Conservation (phyloP, 441 rosid species). For the Breynia disticha region DNA sequence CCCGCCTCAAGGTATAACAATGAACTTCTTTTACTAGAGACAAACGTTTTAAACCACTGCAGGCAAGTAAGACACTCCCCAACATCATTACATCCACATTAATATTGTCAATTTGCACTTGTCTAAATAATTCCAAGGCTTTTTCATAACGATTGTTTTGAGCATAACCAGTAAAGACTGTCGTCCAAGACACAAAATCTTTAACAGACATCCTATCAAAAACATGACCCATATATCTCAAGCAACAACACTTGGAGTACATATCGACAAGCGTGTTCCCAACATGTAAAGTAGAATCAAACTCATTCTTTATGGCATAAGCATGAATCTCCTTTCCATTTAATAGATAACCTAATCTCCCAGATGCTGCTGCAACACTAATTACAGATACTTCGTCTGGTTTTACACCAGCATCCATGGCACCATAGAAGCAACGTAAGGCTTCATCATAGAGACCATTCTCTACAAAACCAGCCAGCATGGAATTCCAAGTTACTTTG, state of each 20-base stretch:
- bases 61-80: constrained; percentile 61
- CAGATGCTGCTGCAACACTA: constrained; percentile 47
- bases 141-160: constrained; percentile 40
- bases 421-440: constrained; percentile 31
- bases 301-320: constrained; percentile 49
- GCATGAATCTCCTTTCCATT: constrained; percentile 82
- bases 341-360: constrained; percentile 48
- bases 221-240: constrained; percentile 40
- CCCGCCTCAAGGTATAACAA: constrained; percentile 46
- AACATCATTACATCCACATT: constrained; percentile 57
- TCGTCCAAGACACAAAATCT: constrained; percentile 80
- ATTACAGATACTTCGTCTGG: constrained; percentile 51
- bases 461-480: constrained; percentile 61
- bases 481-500: constrained; percentile 57
- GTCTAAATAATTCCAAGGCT: constrained; percentile 42
- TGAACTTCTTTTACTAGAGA: constrained; percentile 55
- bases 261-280: constrained; percentile 71
- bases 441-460: constrained; percentile 51
- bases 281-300: constrained; percentile 44
- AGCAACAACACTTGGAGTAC: constrained; percentile 59
- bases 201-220: constrained; percentile 43
- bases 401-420: constrained; percentile 40
- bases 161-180: constrained; percentile 64
- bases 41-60: constrained; percentile 37
- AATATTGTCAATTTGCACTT: constrained; percentile 33